Percentiles rank a stretch among this genome's conserved stretches.
Evolutionary conservation across 2,329 filamentous ascomycete genomes (phyloP).

Genomic region (Diplodia seriata): DNA sequence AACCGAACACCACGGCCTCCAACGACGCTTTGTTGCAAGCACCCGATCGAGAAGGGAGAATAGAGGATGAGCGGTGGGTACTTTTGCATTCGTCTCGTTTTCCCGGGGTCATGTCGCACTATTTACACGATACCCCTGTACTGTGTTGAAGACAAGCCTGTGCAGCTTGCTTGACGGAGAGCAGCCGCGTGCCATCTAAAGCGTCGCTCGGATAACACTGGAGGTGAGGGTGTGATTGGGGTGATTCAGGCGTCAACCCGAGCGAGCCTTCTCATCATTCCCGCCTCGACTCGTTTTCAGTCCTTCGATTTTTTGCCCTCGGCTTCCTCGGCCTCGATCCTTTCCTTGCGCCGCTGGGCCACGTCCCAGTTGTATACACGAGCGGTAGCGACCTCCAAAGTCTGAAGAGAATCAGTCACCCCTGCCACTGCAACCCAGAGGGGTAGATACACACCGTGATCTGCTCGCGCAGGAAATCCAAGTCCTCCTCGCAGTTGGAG

Average conservation of each 20-base stretch:
- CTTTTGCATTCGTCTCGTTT: background rate
- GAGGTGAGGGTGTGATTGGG: background rate
- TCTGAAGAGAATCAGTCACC: slow-evolving; percentile 60
- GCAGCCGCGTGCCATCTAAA: background rate
- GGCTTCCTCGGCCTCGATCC: slow-evolving; percentile 63
- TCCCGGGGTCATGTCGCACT: slow-evolving; percentile 7
- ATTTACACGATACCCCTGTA: slow-evolving; percentile 7
- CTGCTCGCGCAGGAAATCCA: slow-evolving; percentile 94
- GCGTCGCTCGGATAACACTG: background rate
- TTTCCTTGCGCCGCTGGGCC: slow-evolving; percentile 91
- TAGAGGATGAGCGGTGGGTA: background rate
- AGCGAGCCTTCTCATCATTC: background rate
- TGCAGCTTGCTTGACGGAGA: background rate
- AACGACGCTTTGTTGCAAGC: no score
- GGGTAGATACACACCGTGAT: slow-evolving; percentile 74
- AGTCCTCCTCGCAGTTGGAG: slow-evolving; percentile 90
- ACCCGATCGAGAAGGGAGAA: background rate
- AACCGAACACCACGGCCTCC: no score
- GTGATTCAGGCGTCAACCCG: background rate
- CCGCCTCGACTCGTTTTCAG: background rate
- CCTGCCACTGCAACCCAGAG: no score
- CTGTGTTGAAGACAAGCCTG: background rate
- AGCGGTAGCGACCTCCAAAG: slow-evolving; percentile 93
- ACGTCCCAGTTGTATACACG: slow-evolving; percentile 99
- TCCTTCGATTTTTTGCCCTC: slow-evolving; percentile 45